Percentiles rank a stretch among this genome's conserved stretches.
These are phyloP conservation scores for Polymyxa betae DNA, from an alignment of 208 protist genomes.

Conservation along the genomic window DNA sequence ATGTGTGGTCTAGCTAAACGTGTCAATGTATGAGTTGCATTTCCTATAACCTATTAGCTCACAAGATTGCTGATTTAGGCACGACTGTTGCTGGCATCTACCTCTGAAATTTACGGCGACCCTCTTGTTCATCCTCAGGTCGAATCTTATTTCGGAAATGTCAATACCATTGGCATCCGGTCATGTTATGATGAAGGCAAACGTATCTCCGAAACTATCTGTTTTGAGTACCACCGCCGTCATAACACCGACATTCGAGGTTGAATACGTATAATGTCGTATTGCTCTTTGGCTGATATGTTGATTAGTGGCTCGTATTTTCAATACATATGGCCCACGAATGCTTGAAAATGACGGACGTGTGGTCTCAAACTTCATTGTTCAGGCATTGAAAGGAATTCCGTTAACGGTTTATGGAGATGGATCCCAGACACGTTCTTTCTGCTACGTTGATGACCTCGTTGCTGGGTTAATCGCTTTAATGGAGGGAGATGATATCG, in stretches of 20 bases:
- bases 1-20: conserved; percentile 83
- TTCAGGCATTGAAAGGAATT: conserved; percentile 74
- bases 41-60: background rate
- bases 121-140: conserved; percentile 82
- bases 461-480: conserved; percentile 62
- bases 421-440: conserved; percentile 84
- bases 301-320: conserved; percentile 85
- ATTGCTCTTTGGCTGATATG: background rate
- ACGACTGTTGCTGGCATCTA: conserved; percentile 81
- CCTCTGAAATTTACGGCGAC: conserved; percentile 92
- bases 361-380: conserved; percentile 91
- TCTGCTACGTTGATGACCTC: conserved; percentile 73
- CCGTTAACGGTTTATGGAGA: conserved; percentile 87
- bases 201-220: conserved; percentile 85
- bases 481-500: conserved; percentile 62
- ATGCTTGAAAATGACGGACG: conserved; percentile 91
- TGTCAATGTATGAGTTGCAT: conserved; percentile 66
- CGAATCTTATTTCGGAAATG: conserved; percentile 84
- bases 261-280: background rate
- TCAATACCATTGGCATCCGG: conserved; percentile 74
- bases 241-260: conserved; percentile 63
- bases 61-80: conserved; percentile 49
- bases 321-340: conserved; percentile 92
- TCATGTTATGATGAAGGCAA: conserved; percentile 95
- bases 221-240: conserved; percentile 82